Evolutionary conservation across 768 basidiomycete genomes (phyloP).

Genomic region (Porpolomopsis calyptriformis): DNA sequence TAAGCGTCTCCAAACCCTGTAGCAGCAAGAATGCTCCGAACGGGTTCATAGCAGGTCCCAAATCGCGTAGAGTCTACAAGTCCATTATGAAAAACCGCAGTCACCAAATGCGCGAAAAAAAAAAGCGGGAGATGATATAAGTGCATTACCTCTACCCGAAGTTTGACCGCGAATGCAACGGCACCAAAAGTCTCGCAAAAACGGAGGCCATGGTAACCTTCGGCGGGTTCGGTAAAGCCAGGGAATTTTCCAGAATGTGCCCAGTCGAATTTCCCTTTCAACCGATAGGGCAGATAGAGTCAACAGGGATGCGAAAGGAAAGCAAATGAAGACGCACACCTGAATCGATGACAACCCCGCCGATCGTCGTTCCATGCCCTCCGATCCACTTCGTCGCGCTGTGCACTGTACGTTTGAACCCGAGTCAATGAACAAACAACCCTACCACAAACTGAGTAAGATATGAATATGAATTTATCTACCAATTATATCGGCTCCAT

Average conservation of each 20-base stretch:
- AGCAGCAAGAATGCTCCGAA: slow-evolving; percentile 66
- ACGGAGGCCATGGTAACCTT: slow-evolving; percentile 65
- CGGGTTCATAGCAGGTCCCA: slow-evolving; percentile 58
- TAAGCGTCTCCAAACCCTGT: slow-evolving; percentile 73
- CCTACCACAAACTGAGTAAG: neutral
- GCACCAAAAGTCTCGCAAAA: slow-evolving; percentile 59
- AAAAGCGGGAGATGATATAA: neutral
- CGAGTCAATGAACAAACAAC: slow-evolving; percentile 39
- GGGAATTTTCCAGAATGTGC: slow-evolving; percentile 58
- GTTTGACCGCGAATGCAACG: slow-evolving; percentile 52
- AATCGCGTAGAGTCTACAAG: slow-evolving; percentile 54
- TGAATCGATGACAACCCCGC: slow-evolving; percentile 62
- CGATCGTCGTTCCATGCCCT: slow-evolving; percentile 72
- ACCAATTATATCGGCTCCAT: slow-evolving; percentile 71
- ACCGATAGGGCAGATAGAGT: neutral
- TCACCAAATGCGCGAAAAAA: neutral
- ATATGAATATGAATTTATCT: slow-evolving; percentile 9
- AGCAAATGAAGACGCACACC: slow-evolving; percentile 26
- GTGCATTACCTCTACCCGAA: slow-evolving; percentile 39
- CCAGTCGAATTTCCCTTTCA: slow-evolving; percentile 63
- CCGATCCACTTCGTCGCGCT: slow-evolving; percentile 83
- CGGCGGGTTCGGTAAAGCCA: slow-evolving; percentile 60
- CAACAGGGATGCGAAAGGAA: slow-evolving; percentile 1
- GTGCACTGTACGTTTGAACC: too few species aligned
- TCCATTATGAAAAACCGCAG: too few species aligned